A percentile compares a stretch with the other conserved stretches of the same genome.
Conservation (phyloP, 2,329 filamentous ascomycete species). For the Tolypocladium inflatum region DNA sequence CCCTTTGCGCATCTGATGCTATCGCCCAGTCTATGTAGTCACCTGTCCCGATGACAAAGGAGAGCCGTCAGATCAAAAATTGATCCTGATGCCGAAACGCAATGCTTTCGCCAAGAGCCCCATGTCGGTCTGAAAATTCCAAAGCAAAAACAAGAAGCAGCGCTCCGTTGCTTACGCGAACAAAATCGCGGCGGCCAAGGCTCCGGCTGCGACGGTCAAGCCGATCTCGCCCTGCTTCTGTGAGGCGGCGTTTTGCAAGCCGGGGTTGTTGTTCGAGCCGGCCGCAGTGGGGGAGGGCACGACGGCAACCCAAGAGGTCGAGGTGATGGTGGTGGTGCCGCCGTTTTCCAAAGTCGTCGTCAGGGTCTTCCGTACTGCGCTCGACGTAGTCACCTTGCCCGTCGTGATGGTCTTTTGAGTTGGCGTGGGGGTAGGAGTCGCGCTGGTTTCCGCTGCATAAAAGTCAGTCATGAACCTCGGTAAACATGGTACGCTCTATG, state of each 20-base stretch:
- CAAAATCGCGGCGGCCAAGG: slow-evolving; percentile 17
- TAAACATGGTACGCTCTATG: not conserved
- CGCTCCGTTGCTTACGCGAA: slow-evolving; percentile 11
- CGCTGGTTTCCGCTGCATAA: not conserved
- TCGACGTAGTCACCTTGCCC: slow-evolving; percentile 23
- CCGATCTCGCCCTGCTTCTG: slow-evolving; percentile 11
- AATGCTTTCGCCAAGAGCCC: not conserved
- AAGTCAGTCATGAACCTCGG: slow-evolving; percentile 7
- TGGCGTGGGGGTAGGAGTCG: slow-evolving; percentile 11
- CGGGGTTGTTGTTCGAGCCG: slow-evolving; percentile 17
- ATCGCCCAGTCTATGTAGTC: not conserved
- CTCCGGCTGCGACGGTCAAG: slow-evolving; percentile 16
- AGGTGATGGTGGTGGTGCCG: slow-evolving; percentile 33
- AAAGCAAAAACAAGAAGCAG: not conserved
- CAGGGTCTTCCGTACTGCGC: slow-evolving; percentile 25
- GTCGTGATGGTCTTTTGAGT: slow-evolving; percentile 21
- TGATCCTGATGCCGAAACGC: not conserved
- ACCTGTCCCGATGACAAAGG: not conserved
- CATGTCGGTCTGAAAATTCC: not conserved
- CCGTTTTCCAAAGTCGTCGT: slow-evolving; percentile 38
- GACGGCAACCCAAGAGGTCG: slow-evolving; percentile 39
- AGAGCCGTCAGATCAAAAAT: not conserved
- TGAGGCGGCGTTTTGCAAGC: slow-evolving; percentile 27
- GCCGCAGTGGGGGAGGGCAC: slow-evolving; percentile 23
- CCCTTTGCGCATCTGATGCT: not conserved